Evolutionary conservation across 352 stramenopile species (phyloP).

Genomic region (Pseudoperonospora humuli): DNA sequence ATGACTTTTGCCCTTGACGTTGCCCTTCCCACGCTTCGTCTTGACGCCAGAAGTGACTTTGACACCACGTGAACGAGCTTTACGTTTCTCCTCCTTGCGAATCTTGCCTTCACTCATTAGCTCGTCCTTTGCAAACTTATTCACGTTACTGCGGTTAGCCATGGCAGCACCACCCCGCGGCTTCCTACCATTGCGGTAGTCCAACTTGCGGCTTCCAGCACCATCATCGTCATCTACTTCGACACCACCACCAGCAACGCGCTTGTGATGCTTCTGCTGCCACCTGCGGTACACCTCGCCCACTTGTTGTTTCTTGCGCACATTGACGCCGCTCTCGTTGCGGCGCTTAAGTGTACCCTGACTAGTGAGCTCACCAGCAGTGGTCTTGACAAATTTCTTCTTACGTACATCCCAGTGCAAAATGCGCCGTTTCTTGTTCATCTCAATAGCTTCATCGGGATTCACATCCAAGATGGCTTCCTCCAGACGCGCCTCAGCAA

Average conservation of each 20-base stretch:
- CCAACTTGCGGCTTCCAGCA: conserved; percentile 35
- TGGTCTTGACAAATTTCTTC: conserved; percentile 94
- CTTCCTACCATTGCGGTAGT: conserved; percentile 79
- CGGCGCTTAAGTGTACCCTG: conserved; percentile 74
- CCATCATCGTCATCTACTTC: conserved; percentile 58
- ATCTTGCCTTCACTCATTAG: conserved; percentile 71
- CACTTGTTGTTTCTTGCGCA: conserved; percentile 82
- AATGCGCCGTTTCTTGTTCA: conserved; percentile 97
- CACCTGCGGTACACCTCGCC: conserved; percentile 93
- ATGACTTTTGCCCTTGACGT: conserved; percentile 75
- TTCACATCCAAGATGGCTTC: conserved; percentile 97
- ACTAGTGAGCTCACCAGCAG: conserved; percentile 83
- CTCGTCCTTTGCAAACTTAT: conserved; percentile 77
- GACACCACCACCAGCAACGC: conserved; percentile 60
- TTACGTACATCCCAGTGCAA: conserved; percentile 98
- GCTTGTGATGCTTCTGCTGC: conserved; percentile 87
- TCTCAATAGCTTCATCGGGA: conserved; percentile 94
- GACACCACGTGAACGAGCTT: conserved; percentile 69
- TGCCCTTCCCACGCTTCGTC: conserved; percentile 59
- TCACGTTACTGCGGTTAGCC: conserved; percentile 39
- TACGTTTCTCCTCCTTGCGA: conserved; percentile 81
- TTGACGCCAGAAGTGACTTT: conserved; percentile 41
- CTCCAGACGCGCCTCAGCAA: conserved; percentile 85
- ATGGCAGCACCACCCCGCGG: conserved; percentile 29
- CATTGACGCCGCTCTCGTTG: conserved; percentile 76